Conservation (phyloP, 2,329 filamentous ascomycete species). For the Microdochium trichocladiopsis region DNA sequence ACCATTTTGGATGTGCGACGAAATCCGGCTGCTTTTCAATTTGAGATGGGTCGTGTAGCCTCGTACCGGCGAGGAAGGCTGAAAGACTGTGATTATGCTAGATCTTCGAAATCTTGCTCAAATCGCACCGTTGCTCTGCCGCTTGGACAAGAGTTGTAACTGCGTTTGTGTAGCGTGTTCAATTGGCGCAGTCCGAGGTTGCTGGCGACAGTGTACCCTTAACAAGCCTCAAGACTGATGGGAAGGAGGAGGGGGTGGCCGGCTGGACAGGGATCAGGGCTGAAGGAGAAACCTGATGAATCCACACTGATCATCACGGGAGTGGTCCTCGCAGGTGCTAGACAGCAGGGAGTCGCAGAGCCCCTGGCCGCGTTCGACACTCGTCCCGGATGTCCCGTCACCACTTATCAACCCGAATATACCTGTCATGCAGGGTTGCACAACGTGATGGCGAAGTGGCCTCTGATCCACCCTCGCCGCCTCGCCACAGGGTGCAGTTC, state of each 20-base stretch:
- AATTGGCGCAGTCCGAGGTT: neutral
- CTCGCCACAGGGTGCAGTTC: no score
- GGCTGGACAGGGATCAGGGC: neutral
- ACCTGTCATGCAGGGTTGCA: neutral
- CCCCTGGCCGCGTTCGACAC: neutral
- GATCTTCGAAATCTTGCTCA: no score
- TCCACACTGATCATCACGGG: neutral
- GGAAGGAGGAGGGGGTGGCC: neutral
- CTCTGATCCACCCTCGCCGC: no score
- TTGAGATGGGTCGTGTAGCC: neutral
- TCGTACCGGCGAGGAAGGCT: no score
- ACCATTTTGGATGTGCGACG: conserved; percentile 40
- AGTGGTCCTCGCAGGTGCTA: neutral
- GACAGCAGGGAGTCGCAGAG: neutral
- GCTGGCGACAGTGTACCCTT: conserved; percentile 12
- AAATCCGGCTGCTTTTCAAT: neutral
- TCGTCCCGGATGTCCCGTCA: neutral
- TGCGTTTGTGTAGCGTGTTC: no score
- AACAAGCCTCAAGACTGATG: neutral
- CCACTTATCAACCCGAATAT: neutral
- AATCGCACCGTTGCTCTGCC: no score
- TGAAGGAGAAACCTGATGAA: neutral
- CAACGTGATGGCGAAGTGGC: neutral
- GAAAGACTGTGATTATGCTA: no score
- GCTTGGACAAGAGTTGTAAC: no score